Conservation (phyloP, 2,329 filamentous ascomycete species). For the Colletotrichum gigasporum region DNA sequence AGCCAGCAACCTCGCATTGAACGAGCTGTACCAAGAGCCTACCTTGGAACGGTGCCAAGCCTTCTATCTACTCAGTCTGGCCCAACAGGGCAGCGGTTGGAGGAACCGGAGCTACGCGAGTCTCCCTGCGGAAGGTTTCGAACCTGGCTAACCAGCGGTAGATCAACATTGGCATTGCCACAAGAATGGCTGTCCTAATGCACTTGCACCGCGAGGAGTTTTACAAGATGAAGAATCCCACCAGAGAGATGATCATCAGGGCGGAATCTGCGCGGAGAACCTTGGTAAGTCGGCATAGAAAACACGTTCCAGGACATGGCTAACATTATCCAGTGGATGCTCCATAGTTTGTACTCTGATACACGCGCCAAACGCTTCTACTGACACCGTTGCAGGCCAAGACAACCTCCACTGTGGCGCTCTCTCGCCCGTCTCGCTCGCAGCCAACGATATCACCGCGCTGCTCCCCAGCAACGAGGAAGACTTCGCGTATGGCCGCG, state of each 20-base stretch:
- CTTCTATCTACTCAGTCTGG: slow-evolving; percentile 67
- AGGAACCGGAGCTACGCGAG: slow-evolving; percentile 64
- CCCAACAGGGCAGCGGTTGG: slow-evolving; percentile 65
- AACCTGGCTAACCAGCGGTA: slow-evolving; percentile 39
- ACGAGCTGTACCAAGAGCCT: slow-evolving; percentile 61
- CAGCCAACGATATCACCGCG: slow-evolving; percentile 62
- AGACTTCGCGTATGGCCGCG: slow-evolving; percentile 57
- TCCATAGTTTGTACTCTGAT: slow-evolving; percentile 54
- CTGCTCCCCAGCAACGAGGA: slow-evolving; percentile 62
- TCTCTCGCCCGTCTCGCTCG: slow-evolving; percentile 59
- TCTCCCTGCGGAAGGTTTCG: neutral
- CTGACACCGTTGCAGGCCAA: slow-evolving; percentile 47
- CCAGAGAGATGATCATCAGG: slow-evolving; percentile 54
- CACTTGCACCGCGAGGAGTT: slow-evolving; percentile 65
- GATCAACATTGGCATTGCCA: slow-evolving; percentile 66
- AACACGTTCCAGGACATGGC: neutral
- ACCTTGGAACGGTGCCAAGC: slow-evolving; percentile 66
- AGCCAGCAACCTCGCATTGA: slow-evolving; percentile 56
- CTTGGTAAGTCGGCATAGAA: slow-evolving; percentile 50
- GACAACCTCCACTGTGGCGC: slow-evolving; percentile 66
- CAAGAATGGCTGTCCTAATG: slow-evolving; percentile 65
- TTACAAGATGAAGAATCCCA: slow-evolving; percentile 53
- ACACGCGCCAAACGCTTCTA: neutral
- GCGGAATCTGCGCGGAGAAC: slow-evolving; percentile 67
- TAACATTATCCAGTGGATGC: slow-evolving; percentile 58